phyloP scores from a whole-genome alignment of 345 rosid species.

The Aquilaria yunnanensis region DNA sequence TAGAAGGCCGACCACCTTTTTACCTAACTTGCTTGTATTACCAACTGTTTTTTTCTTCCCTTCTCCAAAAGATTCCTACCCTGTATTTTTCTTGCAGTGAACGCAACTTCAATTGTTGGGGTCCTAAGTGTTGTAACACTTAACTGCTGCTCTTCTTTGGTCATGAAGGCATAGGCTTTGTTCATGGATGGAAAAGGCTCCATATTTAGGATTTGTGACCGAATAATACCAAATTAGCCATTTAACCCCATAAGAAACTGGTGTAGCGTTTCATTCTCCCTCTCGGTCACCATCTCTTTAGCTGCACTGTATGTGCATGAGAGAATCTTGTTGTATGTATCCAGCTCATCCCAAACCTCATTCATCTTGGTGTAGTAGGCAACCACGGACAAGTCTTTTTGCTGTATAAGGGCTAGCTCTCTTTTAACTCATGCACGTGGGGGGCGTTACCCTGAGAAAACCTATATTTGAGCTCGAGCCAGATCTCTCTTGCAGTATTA shows the following conservation, averaged over 20 bases:
- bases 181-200: too few relatives aligned
- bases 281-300: neutral
- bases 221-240: neutral
- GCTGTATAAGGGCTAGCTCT: neutral
- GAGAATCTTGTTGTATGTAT: neutral
- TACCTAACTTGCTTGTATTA: too few relatives aligned
- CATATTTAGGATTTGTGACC: neutral
- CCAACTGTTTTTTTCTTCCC: too few relatives aligned
- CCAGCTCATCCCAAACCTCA: neutral
- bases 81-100: neutral
- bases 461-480: neutral
- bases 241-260: conserved; percentile 1
- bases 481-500: neutral
- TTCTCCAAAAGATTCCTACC: too few relatives aligned
- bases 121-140: too few relatives aligned
- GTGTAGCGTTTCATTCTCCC: neutral
- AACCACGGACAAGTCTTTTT: neutral
- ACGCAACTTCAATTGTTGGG: neutral
- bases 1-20: too few relatives aligned
- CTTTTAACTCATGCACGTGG: neutral
- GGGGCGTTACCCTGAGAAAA: conserved; percentile 5
- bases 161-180: too few relatives aligned
- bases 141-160: too few relatives aligned
- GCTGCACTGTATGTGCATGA: neutral
- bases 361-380: conserved; percentile 9